Base-by-base conservation (phyloP, 2,329 filamentous ascomycete genomes). In the Stenocarpella maydis region DNA sequence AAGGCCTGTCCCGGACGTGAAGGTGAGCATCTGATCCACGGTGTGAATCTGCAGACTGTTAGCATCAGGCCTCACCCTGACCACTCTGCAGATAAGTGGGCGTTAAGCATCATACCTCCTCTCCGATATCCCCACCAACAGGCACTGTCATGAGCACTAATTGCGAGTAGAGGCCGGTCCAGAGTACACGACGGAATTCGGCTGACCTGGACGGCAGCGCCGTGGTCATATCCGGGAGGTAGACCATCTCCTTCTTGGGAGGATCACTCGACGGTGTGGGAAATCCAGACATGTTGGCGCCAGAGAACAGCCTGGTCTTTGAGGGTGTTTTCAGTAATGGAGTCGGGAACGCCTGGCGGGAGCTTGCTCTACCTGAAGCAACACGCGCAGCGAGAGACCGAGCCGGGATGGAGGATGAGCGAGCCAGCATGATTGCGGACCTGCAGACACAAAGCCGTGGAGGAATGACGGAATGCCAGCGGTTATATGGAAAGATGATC, bases 81-180 rank as follows among this genome's bases (percentile, higher is more conserved):
- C n/a, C n/a, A n/a, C n/a, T n/a, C n/a, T n/a, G 26, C 8, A 21
- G 4, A 24, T 10, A 21, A 34, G 21, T n/a, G 43, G 24, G 43
- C 64, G 1, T 17, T 8, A n/a, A 15, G 43, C 64, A 1, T 17
- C 15, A 15, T 70, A 89, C 88, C 78, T 91, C 88, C 65, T 91
- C 88, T n/a, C 89, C 88, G 73, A 91, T 91, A 37, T 91, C 88
- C 2, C 88, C 88, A 17, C 83, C 84, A 0, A 89, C 85, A 0
- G 88, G 89, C 0, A 91, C 83, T 52, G 88, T 88, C 88, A 91
- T 91, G 0, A 88, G 82, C 0, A 91, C 88, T 10, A 91, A 77
- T 76, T 91, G 89, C 14, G 83, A 84, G 76, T 90, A 90, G 8
- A 91, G 78, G 0, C 88, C 88, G 2, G 89, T 91, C 78, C 86